A percentile compares a stretch with the other conserved stretches of the same genome.
Evolutionary conservation across 805 yeast genomes (phyloP).

Genomic region (Jamesozyma spencerorum): DNA sequence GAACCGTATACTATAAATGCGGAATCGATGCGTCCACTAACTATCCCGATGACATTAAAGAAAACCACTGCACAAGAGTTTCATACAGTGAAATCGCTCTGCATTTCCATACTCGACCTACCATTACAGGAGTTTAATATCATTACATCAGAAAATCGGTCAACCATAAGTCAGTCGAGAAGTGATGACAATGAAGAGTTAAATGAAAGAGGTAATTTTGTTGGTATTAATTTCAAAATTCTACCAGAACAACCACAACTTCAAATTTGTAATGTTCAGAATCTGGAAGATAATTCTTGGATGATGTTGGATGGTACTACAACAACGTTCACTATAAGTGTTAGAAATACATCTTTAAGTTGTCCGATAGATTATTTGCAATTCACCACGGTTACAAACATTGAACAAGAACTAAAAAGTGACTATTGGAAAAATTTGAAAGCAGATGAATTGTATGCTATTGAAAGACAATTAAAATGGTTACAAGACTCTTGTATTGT

Average conservation of each 20-base stretch:
- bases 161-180: no score
- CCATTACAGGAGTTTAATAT: conserved; percentile 13
- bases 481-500: conserved; percentile 16
- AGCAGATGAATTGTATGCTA: conserved; percentile 22
- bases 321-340: conserved; percentile 11
- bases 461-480: conserved; percentile 22
- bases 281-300: conserved; percentile 18
- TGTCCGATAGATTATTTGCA: conserved; percentile 20
- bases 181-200: neutral
- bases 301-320: conserved; percentile 29
- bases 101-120: conserved; percentile 20
- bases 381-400: conserved; percentile 17
- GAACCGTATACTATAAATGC: conserved; percentile 33
- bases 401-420: conserved; percentile 17
- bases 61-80: conserved; percentile 10
- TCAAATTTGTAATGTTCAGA: conserved; percentile 19
- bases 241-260: conserved; percentile 27
- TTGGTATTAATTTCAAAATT: conserved; percentile 11
- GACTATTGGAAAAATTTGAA: conserved; percentile 25
- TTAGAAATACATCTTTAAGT: conserved; percentile 23
- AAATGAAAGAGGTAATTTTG: conserved; percentile 2
- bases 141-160: conserved; percentile 9
- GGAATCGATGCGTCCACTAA: conserved; percentile 31
- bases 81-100: conserved; percentile 11
- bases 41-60: conserved; percentile 19